Base-by-base conservation (phyloP, 192 early-diverging fungal genomes). In the Funneliformis mosseae region DNA sequence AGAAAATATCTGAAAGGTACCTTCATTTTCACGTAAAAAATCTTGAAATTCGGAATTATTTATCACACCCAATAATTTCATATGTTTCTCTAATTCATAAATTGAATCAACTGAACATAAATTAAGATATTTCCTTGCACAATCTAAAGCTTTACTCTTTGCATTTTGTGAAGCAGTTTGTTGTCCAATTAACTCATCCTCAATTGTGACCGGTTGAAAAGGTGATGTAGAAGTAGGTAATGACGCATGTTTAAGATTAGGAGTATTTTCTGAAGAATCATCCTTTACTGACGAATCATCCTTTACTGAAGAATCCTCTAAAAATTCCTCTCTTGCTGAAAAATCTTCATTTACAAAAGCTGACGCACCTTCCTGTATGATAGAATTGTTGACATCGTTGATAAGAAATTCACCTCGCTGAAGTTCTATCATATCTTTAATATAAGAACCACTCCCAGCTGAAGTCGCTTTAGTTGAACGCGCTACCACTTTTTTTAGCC, bases 91-190 rank as follows among this genome's bases (percentile, higher is more conserved):
- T 33, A 69, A 69, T n/a, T 69, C 28, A 41, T 33, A 69, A n/a
- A 69, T 69, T 38, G 67, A 39, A 14, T 69, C 67, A 41, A 41
- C 67, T 39, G 18, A 38, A n/a, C 6, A 39, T 28, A 6, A 39
- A 39, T 69, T 21, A n/a, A 69, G 67, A 41, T 69, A 69, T 69
- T 69, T 69, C 39, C 4, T 69, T 28, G 67, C 67, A 18, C 27
- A 39, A 6, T 28, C 67, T 39, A 69, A 28, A 69, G 67, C 67
- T 68, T 27, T 38, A 16, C 14, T 68, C 4, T 68, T 6, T 33
- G 28, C 9, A 69, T 28, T 39, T 18, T 69, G 6, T 38, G 39
- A n/a, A 18, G 10, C 16, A 3, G 11, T 69, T 28, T 38, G 66
- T 68, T 38, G 27, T 68, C 18, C 28, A 21, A 12, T 33, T n/a